Evolutionary conservation across 73 alveolate genomes (phyloP), one percentile per base, ranked within the genome.

Genomic region (Loxodes magnus): DNA sequence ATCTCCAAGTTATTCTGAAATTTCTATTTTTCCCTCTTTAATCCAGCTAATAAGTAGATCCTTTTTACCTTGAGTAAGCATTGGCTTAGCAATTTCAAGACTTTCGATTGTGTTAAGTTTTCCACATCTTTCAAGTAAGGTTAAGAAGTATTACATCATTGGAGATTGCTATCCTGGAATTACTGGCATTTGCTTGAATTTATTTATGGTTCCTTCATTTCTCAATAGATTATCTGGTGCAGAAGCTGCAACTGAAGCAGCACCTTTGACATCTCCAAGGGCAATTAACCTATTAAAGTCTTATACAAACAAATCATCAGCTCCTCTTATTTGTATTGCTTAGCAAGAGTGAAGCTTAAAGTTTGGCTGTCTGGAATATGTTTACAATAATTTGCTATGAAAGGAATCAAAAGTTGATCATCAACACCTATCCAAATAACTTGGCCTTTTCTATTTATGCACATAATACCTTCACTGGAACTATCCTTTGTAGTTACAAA

Each of bases 201-300:
- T 84, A 61, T 70, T 85, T 51, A 88, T 92, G 19, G 97, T 92
- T 29, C 84, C 94, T 34, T 60, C 65, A 52, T 92, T 92, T 67
- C 99, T 77, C 27, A 92, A 68, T 25, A 90, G 74, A 54, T 84
- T 89, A 21, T 97, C 99, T 39, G 99, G 99, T 4, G 99, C 95
- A 43, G 80, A 90, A 5, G 90, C 88, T 6, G 96, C 99, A 35
- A 92, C 82, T 77, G 76, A 84, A 30, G 99, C 97, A 20, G 99
- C 99, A 35, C 86, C 92, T 31, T 65, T 82, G 49, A 67, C 78
- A 74, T 92, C 96, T 26, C 97, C 97, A 29, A 75, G 42, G 61
- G 87, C 88, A 50, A 92, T 56, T 52, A 73, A 79, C 60, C 81
- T 84, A 60, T 92, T 81, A 71, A 92, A 92, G 50, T 87, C 82